Evolutionary conservation across 768 basidiomycete species (phyloP), one percentile per base, ranked within the genome.

Genomic region (Hydnomerulius pinastri): DNA sequence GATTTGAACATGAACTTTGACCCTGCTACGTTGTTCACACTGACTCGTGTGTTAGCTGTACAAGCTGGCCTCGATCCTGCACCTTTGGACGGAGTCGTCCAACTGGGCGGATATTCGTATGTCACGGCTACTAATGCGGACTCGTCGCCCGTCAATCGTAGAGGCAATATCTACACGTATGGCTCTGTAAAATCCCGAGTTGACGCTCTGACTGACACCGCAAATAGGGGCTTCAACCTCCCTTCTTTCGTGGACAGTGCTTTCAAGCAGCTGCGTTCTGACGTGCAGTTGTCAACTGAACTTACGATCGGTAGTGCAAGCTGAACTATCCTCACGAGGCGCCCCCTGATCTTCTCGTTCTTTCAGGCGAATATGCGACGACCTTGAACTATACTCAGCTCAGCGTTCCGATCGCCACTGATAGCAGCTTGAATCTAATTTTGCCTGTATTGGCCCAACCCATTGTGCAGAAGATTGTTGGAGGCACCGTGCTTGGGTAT

Each of bases 401-500:
- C 23, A 64, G 63, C 36, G 75, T 90, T 15, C 76, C 80, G 1
- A 84, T 80, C 15, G 60, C 67, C 21, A 89, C 87, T 0, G 87
- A 88, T 60, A 61, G 75, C 15, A 81, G 74, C 37, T 70, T 90
- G 48, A 72, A 85, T 54, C 65, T 85, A 29, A 80, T 90, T 45
- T 72, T 90, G 6, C 87, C 86, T 6, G 60, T 86, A 35, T 77
- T 90, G 50, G 87, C 87, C 0, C 74, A 80, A 45, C 87, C 87
- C 4, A 87, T 90, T 48, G 87, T 90, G 5, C 85, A 89, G 63
- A 81, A 79, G 53, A 77, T 90, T 48, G 84, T 90, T 35, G 72
- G 76, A 5, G 80, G 73, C 15, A 78, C 84, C 15, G 63, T 72
- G 7, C 64, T 89, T 42, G 77, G 80, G 85, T 83, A 53, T 13